Conservation (phyloP, 2,329 filamentous ascomycete species). For the Aureobasidium pullulans region DNA sequence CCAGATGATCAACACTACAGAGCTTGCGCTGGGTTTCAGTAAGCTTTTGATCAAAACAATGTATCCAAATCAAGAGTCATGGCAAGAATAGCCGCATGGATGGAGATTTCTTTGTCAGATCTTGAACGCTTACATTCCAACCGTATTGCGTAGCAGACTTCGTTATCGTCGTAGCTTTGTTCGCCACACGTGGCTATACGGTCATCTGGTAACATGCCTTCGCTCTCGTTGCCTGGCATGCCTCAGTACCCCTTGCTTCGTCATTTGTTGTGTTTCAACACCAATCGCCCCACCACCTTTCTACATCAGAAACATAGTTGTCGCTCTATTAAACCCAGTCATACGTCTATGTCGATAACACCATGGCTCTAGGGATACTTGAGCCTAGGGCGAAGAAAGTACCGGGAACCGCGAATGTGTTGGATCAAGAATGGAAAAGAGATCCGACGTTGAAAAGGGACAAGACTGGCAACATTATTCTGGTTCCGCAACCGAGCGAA, state of each 20-base stretch:
- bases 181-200: slow-evolving; percentile 1
- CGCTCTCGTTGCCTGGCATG: neutral
- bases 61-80: no score
- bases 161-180: neutral
- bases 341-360: neutral
- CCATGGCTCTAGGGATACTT: slow-evolving; percentile 66
- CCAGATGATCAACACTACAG: no score
- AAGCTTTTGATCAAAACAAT: no score
- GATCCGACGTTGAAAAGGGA: slow-evolving; percentile 12
- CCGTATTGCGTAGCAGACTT: neutral
- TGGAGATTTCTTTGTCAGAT: neutral
- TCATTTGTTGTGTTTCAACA: neutral
- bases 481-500: slow-evolving; percentile 85
- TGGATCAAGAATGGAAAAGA: slow-evolving; percentile 26
- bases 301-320: neutral
- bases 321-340: neutral
- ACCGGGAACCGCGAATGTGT: slow-evolving; percentile 46
- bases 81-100: neutral
- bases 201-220: neutral
- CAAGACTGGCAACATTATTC: slow-evolving; percentile 40
- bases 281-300: neutral
- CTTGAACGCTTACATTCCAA: neutral
- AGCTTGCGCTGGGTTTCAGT: no score
- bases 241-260: neutral
- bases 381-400: slow-evolving; percentile 63